Evolutionary conservation across 2,329 filamentous ascomycete genomes (phyloP), one percentile per base, ranked within the genome.

Genomic region (Fusarium dimerum): DNA sequence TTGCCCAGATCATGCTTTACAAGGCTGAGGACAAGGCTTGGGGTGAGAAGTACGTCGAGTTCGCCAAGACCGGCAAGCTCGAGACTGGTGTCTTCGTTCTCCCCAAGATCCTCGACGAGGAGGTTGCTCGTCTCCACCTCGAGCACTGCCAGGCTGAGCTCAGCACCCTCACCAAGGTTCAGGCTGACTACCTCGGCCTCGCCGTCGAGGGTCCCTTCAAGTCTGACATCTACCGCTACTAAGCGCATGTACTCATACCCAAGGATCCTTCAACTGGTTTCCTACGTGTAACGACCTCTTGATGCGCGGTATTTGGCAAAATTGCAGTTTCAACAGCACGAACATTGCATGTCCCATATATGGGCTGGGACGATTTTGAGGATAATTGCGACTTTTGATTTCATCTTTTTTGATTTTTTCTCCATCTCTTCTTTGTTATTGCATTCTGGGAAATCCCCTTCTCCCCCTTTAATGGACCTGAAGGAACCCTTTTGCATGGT

Each of bases 61-160:
- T 96, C 75, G 91, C 89, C 79, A 90, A 92, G 83, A 85, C 84
- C 61, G 90, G 89, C 77, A 92, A 94, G 84, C 90, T 96, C 72
- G 85, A 89, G 52, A 81, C 95, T 65, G 90, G 93, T 69, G 94
- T 97, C 80, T 97, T 95, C 78, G 92, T 68, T 84, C 97, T 68
- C 51, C 94, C 94, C 78, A 99, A 99, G 92, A 92, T 96, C 71
- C 87, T 99, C 63, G 94, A 99, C 70, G 94, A 99, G 87, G 92
- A 97, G 81, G 94, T 99, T 71, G 94, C 94, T 73, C 85, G 88
- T 72, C 89, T 97, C 65, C 94, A 99, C 81, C 82, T 97, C 66
- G 85, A 81, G 62, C 94, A 97, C 83, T 88, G 91, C 83, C 95
- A 96, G 79, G 94, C 84, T 71, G 92, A 97, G 85, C 86, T 99